A percentile compares a stretch with the other conserved stretches of the same genome.
These are phyloP conservation scores for Pugionium dolabratum DNA, from an alignment of 345 rosid genomes.

Conservation along the genomic window DNA sequence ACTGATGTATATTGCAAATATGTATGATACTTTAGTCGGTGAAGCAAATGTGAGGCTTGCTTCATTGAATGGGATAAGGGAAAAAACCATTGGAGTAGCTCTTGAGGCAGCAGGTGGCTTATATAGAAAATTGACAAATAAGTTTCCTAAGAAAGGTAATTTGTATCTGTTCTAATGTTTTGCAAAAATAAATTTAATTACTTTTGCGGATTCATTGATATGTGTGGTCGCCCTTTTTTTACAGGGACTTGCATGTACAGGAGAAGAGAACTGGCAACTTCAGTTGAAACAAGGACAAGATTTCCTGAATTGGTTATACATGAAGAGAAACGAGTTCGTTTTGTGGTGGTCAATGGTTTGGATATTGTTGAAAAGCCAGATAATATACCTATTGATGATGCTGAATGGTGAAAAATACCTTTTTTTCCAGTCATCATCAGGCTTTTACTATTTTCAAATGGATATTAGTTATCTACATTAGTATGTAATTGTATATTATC, in stretches of 20 bases:
- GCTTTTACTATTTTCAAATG: background rate
- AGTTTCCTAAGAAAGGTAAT: constrained; percentile 88
- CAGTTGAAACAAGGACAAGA: constrained; percentile 82
- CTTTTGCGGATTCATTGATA: background rate
- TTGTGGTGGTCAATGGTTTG: constrained; percentile 93
- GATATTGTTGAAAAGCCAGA: constrained; percentile 85
- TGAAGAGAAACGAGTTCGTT: constrained; percentile 92
- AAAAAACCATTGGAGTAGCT: constrained; percentile 81
- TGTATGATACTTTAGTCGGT: constrained; percentile 76
- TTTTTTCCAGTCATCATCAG: no score
- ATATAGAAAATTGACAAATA: constrained; percentile 77
- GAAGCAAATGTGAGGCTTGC: constrained; percentile 77
- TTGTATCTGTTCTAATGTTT: background rate
- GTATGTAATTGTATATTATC: constrained; percentile 35
- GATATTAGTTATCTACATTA: background rate
- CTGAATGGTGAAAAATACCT: constrained; percentile 63
- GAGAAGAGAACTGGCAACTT: constrained; percentile 96
- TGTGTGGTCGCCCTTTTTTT: background rate
- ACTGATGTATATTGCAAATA: constrained; percentile 87
- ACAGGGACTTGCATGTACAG: constrained; percentile 70
- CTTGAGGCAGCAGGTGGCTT: constrained; percentile 98
- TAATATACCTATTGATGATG: constrained; percentile 62
- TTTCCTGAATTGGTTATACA: constrained; percentile 94
- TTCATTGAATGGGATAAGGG: constrained; percentile 75
- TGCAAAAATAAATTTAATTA: background rate